Evolutionary conservation across 2,329 filamentous ascomycete species (phyloP), one percentile per base, ranked within the genome.

Genomic region (Claviceps sp.): DNA sequence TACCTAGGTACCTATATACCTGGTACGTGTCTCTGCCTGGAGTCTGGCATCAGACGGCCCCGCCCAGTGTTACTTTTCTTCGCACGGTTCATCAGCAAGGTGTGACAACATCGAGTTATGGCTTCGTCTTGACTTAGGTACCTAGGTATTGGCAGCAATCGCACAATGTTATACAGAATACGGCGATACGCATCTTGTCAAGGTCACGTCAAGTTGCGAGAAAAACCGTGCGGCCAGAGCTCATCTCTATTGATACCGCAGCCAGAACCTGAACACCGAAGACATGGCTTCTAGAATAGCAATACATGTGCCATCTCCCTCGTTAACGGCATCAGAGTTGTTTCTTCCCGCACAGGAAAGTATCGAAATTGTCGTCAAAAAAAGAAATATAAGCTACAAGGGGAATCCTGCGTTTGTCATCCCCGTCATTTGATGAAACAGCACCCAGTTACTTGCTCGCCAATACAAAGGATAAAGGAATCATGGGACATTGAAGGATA

Each of bases 401-500:
- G 56, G 58, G 52, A 61, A 60, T 56, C 57, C 58, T 58, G 55
- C 58, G 58, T 58, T 58, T 59, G 61, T 57, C 57, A 54, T 56
- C 55, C 55, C 55, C 52, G 43, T 48, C 60, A 60, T 59, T 56
- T 57, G 24, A 14, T 24, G 26, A 30, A 30, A 30, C 47, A 49
- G 40, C 47, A 43, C 42, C 45, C 51, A 46, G 47, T 30, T 11
- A 38, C 45, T 51, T 41, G 40, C n/a, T 44, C 37, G 45, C 49
- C 48, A 46, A 46, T 46, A 48, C 14, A 30, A 37, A 45, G 34
- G 26, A 14, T 65, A 59, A 68, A 67, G 61, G 67, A 61, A 24
- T 62, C 68, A 61, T 30, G 7, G n/a, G 22, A n/a, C 64, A 68
- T 65, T 65, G n/a, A 24, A 48, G 22, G 19, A 37, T 64, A 69